Evolutionary conservation across 768 basidiomycete genomes (phyloP).

Genomic region (Amanita polypyramis): DNA sequence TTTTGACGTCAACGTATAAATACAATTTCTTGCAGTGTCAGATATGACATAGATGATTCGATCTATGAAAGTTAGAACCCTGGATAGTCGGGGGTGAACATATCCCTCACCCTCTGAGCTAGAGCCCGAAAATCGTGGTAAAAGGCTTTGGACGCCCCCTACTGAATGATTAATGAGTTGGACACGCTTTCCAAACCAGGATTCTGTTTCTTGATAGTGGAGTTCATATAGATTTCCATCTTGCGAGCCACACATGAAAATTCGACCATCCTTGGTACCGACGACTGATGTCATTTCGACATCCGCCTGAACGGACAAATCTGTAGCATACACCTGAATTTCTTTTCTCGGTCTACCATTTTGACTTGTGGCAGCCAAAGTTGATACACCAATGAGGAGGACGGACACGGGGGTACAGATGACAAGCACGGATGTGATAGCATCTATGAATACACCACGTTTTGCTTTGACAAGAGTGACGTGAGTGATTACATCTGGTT

Average conservation of each 20-base stretch:
- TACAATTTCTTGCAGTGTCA: slow-evolving; percentile 57
- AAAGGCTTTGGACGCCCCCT: slow-evolving; percentile 64
- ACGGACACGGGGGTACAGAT: slow-evolving; percentile 82
- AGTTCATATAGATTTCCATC: slow-evolving; percentile 90
- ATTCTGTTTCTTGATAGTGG: slow-evolving; percentile 82
- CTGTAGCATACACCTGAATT: slow-evolving; percentile 84
- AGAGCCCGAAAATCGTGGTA: slow-evolving; percentile 63
- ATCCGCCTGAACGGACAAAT: slow-evolving; percentile 68
- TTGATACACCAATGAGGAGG: slow-evolving; percentile 75
- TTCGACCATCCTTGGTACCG: slow-evolving; percentile 73
- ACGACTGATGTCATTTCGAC: slow-evolving; percentile 80
- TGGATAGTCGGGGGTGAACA: not conserved
- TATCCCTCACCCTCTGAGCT: slow-evolving; percentile 49
- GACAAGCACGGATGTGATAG: slow-evolving; percentile 81
- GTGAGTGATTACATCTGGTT: slow-evolving; percentile 80
- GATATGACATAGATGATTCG: slow-evolving; percentile 59
- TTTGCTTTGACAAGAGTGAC: slow-evolving; percentile 86
- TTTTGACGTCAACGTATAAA: slow-evolving; percentile 69
- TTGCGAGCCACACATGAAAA: slow-evolving; percentile 81
- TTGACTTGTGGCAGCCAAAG: slow-evolving; percentile 31
- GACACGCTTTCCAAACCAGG: slow-evolving; percentile 85
- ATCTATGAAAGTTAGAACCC: slow-evolving; percentile 32
- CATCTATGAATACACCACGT: slow-evolving; percentile 81
- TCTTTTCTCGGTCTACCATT: slow-evolving; percentile 45
- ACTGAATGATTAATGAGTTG: slow-evolving; percentile 84